Conservation (phyloP, 495 filamentous ascomycete species). For the Melanomma pulvis-pyrius region DNA sequence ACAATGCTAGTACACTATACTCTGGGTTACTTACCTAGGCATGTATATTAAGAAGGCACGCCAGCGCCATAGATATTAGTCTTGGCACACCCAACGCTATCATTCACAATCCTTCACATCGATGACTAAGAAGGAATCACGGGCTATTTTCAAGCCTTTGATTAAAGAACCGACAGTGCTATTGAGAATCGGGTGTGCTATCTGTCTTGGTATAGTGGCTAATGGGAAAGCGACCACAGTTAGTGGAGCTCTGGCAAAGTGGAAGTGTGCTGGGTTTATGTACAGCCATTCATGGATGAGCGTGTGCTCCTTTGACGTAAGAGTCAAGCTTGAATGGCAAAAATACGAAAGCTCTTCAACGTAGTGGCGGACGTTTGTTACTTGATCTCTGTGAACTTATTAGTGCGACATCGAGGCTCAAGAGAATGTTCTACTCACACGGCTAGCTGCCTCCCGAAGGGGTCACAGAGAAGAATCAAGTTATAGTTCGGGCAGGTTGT, state of each 20-base stretch:
- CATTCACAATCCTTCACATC: background rate
- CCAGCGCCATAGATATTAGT: background rate
- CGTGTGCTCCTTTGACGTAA: background rate
- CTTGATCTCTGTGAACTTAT: too few species aligned
- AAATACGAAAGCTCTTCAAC: background rate
- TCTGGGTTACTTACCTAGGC: too few species aligned
- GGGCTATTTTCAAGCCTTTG: too few species aligned
- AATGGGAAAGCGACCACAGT: too few species aligned
- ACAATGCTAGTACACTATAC: too few species aligned
- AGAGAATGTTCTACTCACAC: too few species aligned
- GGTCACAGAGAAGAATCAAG: background rate
- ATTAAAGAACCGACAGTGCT: too few species aligned
- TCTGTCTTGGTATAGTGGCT: too few species aligned
- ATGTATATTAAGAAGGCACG: background rate
- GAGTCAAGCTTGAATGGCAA: background rate
- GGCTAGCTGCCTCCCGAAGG: background rate
- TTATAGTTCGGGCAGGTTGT: background rate
- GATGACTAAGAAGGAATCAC: too few species aligned
- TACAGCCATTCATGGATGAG: background rate
- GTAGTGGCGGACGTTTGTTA: background rate
- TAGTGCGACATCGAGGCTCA: too few species aligned
- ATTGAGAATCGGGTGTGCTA: too few species aligned
- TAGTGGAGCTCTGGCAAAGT: too few species aligned
- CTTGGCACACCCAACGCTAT: background rate
- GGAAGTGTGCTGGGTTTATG: background rate